Base-by-base conservation (phyloP, 208 protist species). In the Wallacemonas sp. region DNA sequence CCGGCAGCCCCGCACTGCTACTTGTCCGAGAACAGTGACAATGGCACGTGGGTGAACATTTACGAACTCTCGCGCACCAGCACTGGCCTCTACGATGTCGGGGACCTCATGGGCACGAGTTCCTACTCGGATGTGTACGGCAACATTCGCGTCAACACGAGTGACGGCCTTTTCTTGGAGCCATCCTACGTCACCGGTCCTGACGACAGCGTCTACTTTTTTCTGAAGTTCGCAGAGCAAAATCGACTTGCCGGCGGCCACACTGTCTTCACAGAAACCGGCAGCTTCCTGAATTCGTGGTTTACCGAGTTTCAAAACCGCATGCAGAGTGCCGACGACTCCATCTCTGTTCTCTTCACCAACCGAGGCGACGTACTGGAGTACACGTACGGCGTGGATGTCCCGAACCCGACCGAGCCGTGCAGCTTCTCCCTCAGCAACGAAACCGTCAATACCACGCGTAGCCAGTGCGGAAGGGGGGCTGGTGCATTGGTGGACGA, bases 291-390 rank as follows among this genome's bases (percentile, higher is more conserved):
- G 10, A 71, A 77, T 18, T 50, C 66, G 31, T 88, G 77, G 77
- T 84, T 82, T 54, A 22, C 50, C 31, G 62, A 18, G 23, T 84
- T 80, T 38, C 71, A 81, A 18, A 31, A 2, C 18, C 66, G 57
- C 55, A 42, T 88, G 20, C 82, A 88, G 50, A 77, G 74, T 29
- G 62, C 61, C 18, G 45, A 50, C 0, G 57, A 79, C 28, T 84
- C 78, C 66, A 77, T 80, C 57, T 79, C 75, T 12, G 55, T 84
- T 46, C 41, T 88, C 7, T 82, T 81, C 67, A 31, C 36, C 50
- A 64, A 57, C 67, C 48, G 57, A 25, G 75, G 77, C 29, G 54
- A 33, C 22, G 66, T 88, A 20, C 16, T 80, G 1, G 74, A 66
- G 11, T 84, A 79, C 72, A 63, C 41, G 36, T 69, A 77, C 48